These are phyloP conservation scores for Auxenochlorella pyrenoidosa DNA, from an alignment of 139 green algal genomes.

Conservation along the genomic window DNA sequence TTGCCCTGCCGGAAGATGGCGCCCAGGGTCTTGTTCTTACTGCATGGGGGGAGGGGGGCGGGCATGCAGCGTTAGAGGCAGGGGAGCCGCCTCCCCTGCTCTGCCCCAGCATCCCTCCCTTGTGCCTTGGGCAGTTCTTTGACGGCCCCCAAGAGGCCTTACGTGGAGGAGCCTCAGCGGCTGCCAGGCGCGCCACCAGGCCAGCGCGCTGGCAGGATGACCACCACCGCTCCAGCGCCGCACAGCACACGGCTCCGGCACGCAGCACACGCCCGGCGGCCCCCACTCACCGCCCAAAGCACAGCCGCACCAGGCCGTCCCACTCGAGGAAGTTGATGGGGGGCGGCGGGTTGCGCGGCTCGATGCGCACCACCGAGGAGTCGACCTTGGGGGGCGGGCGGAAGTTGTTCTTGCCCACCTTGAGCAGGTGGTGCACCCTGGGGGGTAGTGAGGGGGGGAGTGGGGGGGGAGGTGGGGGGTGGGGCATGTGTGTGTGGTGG, in stretches of 20 bases:
- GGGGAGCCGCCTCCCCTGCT: too few species aligned
- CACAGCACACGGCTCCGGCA: too few species aligned
- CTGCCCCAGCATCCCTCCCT: neutral
- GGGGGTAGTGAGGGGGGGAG: too few species aligned
- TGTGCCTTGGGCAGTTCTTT: too few species aligned
- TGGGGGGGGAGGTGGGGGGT: too few species aligned
- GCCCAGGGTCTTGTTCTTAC: conserved; percentile 98
- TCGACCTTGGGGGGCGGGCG: conserved; percentile 98
- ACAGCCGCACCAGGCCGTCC: conserved; percentile 95
- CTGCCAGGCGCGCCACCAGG: too few species aligned
- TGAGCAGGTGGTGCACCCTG: conserved; percentile 55
- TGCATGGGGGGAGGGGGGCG: neutral
- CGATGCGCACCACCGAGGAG: conserved; percentile 96
- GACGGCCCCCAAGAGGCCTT: too few species aligned
- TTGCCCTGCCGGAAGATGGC: conserved; percentile 85
- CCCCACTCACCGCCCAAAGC: conserved; percentile 68
- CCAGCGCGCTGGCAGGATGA: too few species aligned
- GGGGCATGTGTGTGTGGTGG: too few species aligned
- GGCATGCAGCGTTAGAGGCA: too few species aligned
- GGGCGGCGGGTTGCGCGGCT: conserved; percentile 93
- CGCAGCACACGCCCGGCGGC: neutral
- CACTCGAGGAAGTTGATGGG: conserved; percentile 98
- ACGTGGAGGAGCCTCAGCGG: too few species aligned
- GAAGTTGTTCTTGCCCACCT: conserved; percentile 97
- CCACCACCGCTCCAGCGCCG: too few species aligned